Conservation (phyloP, 2,329 filamentous ascomycete genomes). For the Fusarium marasasianum region DNA sequence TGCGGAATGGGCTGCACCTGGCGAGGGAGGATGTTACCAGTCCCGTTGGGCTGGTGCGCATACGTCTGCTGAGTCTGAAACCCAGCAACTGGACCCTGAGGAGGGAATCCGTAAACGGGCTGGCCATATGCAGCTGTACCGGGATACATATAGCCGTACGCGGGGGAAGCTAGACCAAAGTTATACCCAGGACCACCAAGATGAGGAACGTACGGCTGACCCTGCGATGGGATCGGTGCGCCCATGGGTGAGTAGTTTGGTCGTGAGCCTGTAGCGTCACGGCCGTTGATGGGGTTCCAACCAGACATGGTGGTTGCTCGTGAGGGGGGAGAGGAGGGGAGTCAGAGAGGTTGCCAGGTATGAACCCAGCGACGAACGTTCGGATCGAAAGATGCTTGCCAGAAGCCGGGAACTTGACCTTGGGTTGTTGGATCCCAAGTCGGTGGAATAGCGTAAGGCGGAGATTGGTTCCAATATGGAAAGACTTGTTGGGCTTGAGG, state of each 20-base stretch:
- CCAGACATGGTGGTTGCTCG: slow-evolving; percentile 47
- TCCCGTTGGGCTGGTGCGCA: slow-evolving; percentile 52
- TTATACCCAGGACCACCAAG: slow-evolving; percentile 49
- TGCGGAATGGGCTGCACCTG: slow-evolving; percentile 54
- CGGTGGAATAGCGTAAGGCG: slow-evolving; percentile 1
- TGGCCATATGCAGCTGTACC: slow-evolving; percentile 14
- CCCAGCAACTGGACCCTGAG: slow-evolving; percentile 30
- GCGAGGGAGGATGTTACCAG: slow-evolving; percentile 49
- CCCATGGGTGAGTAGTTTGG: slow-evolving; percentile 49
- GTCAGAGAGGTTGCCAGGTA: slow-evolving; percentile 49
- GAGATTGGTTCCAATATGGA: slow-evolving; percentile 12
- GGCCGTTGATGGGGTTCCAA: slow-evolving; percentile 53
- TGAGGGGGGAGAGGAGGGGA: not conserved
- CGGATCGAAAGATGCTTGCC: slow-evolving; percentile 48
- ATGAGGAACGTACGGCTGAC: slow-evolving; percentile 52
- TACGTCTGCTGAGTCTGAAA: slow-evolving; percentile 42
- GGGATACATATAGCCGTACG: slow-evolving; percentile 42
- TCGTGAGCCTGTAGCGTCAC: slow-evolving; percentile 47
- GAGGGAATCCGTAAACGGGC: slow-evolving; percentile 16
- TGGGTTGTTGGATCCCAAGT: slow-evolving; percentile 46
- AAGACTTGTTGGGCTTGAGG: slow-evolving; percentile 5
- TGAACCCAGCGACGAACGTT: slow-evolving; percentile 47
- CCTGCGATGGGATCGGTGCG: slow-evolving; percentile 47
- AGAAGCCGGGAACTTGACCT: slow-evolving; percentile 47
- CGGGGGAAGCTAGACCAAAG: slow-evolving; percentile 40